A percentile compares a stretch with the other conserved stretches of the same genome.
Conservation (phyloP, 305 asterid species). For the Fraxinus baroniana region DNA sequence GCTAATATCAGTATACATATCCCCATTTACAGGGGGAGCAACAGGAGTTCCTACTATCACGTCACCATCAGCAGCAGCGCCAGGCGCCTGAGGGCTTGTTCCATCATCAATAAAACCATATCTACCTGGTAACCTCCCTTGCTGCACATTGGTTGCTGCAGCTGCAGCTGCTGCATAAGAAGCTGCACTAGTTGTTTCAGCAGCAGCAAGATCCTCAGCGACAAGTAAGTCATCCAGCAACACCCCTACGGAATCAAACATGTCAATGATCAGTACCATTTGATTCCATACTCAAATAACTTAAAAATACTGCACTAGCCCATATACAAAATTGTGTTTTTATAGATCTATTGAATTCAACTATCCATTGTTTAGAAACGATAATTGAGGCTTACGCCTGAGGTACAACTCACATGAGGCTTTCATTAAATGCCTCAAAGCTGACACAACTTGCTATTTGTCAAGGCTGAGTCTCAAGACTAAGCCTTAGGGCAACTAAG, state of each 20-base stretch:
- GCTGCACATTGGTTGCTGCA: constrained; percentile 61
- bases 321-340: neutral
- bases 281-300: constrained; percentile 5
- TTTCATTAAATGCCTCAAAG: neutral
- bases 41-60: constrained; percentile 93
- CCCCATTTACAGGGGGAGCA: constrained; percentile 94
- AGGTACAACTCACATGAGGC: neutral
- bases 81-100: constrained; percentile 50
- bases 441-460: neutral
- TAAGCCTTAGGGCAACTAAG: neutral
- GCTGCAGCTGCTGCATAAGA: constrained; percentile 97
- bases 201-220: constrained; percentile 96
- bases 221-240: constrained; percentile 90
- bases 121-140: constrained; percentile 70
- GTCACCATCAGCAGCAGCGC: constrained; percentile 62
- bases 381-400: neutral
- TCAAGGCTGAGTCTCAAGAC: neutral
- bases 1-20: constrained; percentile 86
- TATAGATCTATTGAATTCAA: neutral
- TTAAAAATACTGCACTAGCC: neutral
- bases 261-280: constrained; percentile 9
- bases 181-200: constrained; percentile 91
- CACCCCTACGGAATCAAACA: constrained; percentile 55
- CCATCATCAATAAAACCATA: constrained; percentile 69
- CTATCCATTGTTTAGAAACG: neutral